These are phyloP conservation scores for Populus simonii DNA, from an alignment of 345 rosid species.

Conservation along the genomic window DNA sequence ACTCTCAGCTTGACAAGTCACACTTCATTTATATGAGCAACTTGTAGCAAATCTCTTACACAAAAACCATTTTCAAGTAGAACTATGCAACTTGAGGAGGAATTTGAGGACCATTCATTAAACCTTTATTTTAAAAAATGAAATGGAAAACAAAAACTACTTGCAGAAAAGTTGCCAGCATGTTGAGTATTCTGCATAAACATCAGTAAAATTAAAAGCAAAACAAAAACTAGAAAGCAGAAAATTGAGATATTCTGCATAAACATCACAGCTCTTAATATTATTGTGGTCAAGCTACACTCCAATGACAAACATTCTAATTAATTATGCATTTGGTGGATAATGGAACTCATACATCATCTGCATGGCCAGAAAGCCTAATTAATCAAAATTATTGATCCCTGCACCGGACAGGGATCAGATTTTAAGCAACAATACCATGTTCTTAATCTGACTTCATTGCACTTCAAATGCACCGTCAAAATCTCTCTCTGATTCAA, in stretches of 20 bases:
- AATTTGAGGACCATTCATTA: not conserved
- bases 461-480: not conserved
- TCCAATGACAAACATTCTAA: not conserved
- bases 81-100: not conserved
- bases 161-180: too few species aligned
- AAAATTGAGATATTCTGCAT: not conserved
- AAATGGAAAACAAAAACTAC: too few species aligned
- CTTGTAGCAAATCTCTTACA: not conserved
- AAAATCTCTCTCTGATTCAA: not conserved
- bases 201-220: not conserved
- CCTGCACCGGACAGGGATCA: not conserved
- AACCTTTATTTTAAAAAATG: not conserved
- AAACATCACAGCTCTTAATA: not conserved
- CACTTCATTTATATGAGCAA: not conserved
- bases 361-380: not conserved
- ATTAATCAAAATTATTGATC: not conserved
- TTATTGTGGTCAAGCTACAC: not conserved
- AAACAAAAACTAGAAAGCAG: not conserved
- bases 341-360: not conserved
- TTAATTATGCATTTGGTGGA: not conserved
- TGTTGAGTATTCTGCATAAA: too few species aligned
- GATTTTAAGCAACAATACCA: not conserved
- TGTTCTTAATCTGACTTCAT: not conserved
- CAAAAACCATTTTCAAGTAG: not conserved
- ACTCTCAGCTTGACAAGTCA: not conserved